A percentile compares a stretch with the other conserved stretches of the same genome.
These are phyloP conservation scores for Rosa persica DNA, from an alignment of 306 rosid genomes.

Conservation along the genomic window DNA sequence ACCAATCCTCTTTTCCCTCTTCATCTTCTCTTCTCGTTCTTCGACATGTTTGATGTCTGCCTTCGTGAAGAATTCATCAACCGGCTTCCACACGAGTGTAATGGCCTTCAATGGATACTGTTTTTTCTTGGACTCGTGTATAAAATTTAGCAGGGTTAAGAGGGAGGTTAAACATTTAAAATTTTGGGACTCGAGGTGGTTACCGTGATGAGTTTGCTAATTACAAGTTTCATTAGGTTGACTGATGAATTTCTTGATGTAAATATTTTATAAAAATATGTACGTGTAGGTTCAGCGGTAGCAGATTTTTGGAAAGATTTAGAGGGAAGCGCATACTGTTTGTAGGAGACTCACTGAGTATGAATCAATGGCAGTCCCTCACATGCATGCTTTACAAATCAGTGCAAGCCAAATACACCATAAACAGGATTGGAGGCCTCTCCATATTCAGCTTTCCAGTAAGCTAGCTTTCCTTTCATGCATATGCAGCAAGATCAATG, in stretches of 20 bases:
- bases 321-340: conserved; percentile 23
- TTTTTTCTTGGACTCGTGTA: too few species aligned
- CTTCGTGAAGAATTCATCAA: too few species aligned
- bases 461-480: background rate
- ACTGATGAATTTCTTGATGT: background rate
- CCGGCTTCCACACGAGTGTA: too few species aligned
- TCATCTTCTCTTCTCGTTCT: too few species aligned
- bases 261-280: background rate
- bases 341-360: conserved; percentile 29
- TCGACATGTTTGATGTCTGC: too few species aligned
- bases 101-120: too few species aligned
- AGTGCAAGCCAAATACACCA: conserved; percentile 30
- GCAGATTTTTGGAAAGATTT: background rate
- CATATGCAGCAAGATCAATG: background rate
- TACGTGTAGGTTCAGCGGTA: conserved; percentile 6
- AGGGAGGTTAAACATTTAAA: too few species aligned
- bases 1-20: too few species aligned
- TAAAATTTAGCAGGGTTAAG: too few species aligned
- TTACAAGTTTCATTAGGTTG: background rate
- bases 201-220: background rate
- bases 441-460: conserved; percentile 52
- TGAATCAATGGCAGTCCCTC: conserved; percentile 36
- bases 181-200: too few species aligned
- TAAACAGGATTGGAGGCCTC: conserved; percentile 22
- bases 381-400: conserved; percentile 50